Percentiles rank a stretch among this genome's conserved stretches.
phyloP scores from a whole-genome alignment of 192 early-diverging fungal species.

The Podila clonocystis region DNA sequence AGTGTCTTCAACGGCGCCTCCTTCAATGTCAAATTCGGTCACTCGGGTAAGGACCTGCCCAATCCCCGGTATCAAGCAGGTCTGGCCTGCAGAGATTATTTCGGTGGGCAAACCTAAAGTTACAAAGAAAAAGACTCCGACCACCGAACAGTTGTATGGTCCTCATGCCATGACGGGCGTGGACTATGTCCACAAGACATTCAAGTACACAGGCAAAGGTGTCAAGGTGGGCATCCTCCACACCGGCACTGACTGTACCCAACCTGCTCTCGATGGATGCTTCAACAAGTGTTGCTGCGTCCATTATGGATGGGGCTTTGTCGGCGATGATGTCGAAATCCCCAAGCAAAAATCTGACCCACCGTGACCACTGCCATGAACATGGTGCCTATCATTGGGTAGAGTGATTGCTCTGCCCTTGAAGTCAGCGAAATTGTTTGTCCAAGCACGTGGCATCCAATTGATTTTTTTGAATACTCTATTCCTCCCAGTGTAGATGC shows the following conservation, averaged over 20 bases:
- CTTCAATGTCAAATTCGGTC: constrained; percentile 10
- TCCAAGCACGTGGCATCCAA: too few relatives aligned
- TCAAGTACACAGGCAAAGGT: constrained; percentile 67
- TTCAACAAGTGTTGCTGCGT: constrained; percentile 67
- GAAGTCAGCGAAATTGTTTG: too few relatives aligned
- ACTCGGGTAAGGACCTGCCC: constrained; percentile 18
- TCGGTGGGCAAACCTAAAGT: constrained; percentile 11
- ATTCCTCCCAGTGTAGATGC: too few relatives aligned
- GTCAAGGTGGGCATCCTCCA: constrained; percentile 74
- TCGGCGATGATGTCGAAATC: constrained; percentile 57
- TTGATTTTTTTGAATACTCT: too few relatives aligned
- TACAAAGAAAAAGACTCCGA: neutral
- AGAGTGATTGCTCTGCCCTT: too few relatives aligned
- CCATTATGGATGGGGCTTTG: constrained; percentile 67
- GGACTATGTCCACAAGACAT: constrained; percentile 50
- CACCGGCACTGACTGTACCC: constrained; percentile 70
- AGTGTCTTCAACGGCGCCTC: constrained; percentile 49
- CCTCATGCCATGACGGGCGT: constrained; percentile 65
- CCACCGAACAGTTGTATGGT: constrained; percentile 11
- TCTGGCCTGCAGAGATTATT: constrained; percentile 59
- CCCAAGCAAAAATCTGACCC: constrained; percentile 56
- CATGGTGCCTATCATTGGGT: constrained; percentile 68
- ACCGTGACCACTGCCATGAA: constrained; percentile 63
- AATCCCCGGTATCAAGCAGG: constrained; percentile 18
- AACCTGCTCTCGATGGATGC: constrained; percentile 69